phyloP scores from a whole-genome alignment of 2,329 filamentous ascomycete genomes.

The Epichloe brachyelytri region DNA sequence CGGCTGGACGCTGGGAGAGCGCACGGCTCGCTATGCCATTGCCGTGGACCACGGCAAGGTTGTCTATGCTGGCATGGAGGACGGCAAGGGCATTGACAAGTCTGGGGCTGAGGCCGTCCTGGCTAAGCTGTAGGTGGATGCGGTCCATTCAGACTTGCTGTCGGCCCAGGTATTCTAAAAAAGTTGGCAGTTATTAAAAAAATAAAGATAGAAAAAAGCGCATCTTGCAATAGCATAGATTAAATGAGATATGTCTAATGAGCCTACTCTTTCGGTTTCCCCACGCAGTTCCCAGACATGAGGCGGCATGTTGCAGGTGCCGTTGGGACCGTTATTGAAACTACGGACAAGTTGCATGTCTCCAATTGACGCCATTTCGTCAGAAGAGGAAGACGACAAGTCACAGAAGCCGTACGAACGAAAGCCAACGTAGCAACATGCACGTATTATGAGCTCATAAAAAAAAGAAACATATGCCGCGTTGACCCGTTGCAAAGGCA shows the following conservation, averaged over 20 bases:
- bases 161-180: too few relatives aligned
- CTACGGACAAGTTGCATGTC: too few relatives aligned
- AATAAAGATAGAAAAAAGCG: neutral
- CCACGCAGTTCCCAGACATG: too few relatives aligned
- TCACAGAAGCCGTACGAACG: neutral
- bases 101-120: conserved; percentile 42
- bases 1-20: conserved; percentile 63
- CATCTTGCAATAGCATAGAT: neutral
- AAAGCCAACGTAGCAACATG: neutral
- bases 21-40: conserved; percentile 69
- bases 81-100: conserved; percentile 31
- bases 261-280: neutral
- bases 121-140: conserved; percentile 31
- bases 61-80: conserved; percentile 65
- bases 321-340: too few relatives aligned
- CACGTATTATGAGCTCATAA: neutral
- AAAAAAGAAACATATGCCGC: neutral
- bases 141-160: too few relatives aligned
- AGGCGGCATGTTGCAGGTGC: too few relatives aligned
- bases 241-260: neutral
- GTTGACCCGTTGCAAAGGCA: conserved; percentile 6
- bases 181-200: too few relatives aligned
- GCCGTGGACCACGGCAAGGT: conserved; percentile 76
- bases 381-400: neutral
- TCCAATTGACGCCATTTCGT: too few relatives aligned